Evolutionary conservation across 352 stramenopile genomes (phyloP).

Genomic region (Pythium coloratum): DNA sequence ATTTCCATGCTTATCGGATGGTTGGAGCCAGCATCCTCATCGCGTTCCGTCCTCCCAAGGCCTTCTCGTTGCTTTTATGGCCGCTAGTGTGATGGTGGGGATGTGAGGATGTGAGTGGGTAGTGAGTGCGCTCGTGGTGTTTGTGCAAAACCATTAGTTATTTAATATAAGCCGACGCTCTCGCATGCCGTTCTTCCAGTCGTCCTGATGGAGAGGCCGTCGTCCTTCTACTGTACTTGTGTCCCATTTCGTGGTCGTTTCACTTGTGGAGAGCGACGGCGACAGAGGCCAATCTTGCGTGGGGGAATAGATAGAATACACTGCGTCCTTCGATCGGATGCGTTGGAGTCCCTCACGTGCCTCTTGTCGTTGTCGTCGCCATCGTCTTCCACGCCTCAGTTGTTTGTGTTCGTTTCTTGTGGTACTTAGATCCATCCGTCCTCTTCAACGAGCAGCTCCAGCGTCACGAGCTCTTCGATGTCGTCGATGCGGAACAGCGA

Average conservation of each 20-base stretch:
- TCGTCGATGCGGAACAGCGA: constrained; percentile 53
- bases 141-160: constrained; percentile 16
- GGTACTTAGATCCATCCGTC: constrained; percentile 74
- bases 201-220: background rate
- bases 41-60: too few relatives aligned
- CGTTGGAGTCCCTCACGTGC: background rate
- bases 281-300: background rate
- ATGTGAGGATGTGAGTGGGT: too few relatives aligned
- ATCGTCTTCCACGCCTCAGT: background rate
- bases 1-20: too few relatives aligned
- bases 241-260: constrained; percentile 3
- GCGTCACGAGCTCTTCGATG: constrained; percentile 61
- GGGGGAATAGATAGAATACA: constrained; percentile 1
- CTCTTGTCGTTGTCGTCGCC: background rate
- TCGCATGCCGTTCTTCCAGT: background rate
- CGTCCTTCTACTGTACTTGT: constrained; percentile 18
- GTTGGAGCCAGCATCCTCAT: too few relatives aligned
- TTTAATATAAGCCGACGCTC: constrained; percentile 25
- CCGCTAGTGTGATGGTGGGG: too few relatives aligned
- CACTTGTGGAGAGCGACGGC: too few relatives aligned
- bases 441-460: constrained; percentile 82
- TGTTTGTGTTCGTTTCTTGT: background rate
- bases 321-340: constrained; percentile 25
- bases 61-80: too few relatives aligned
- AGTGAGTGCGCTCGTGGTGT: too few relatives aligned